A percentile compares a stretch with the other conserved stretches of the same genome.
These are phyloP conservation scores for Neonectria coccinea DNA, from an alignment of 2,329 filamentous ascomycete species.

Conservation along the genomic window DNA sequence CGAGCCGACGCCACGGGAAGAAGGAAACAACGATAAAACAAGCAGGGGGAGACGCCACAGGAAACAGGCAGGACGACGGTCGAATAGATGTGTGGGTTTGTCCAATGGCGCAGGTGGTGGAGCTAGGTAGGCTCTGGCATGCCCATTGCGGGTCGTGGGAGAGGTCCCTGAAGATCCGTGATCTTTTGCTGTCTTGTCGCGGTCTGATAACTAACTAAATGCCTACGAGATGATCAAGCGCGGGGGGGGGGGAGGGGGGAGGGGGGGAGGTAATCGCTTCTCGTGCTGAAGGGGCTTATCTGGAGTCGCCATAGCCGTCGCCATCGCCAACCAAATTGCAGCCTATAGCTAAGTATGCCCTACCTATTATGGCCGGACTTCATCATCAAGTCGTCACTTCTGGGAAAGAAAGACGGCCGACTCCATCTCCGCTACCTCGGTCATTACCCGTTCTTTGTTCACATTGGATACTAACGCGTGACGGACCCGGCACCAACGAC, in stretches of 20 bases:
- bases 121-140: conserved; percentile 37
- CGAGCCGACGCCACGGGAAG: conserved; percentile 42
- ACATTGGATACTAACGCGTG: conserved; percentile 5
- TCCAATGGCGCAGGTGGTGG: conserved; percentile 15
- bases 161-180: conserved; percentile 42
- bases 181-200: conserved; percentile 39
- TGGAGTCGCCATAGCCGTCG: neutral
- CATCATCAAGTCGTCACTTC: conserved; percentile 9
- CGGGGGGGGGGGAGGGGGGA: neutral
- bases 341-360: neutral
- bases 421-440: conserved; percentile 22
- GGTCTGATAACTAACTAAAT: conserved; percentile 26
- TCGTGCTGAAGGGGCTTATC: neutral
- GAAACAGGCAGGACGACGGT: conserved; percentile 36
- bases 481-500: conserved; percentile 3
- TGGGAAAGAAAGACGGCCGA: conserved; percentile 1
- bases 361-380: neutral
- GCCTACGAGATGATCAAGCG: conserved; percentile 3
- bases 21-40: conserved; percentile 40
- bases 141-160: conserved; percentile 38
- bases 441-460: conserved; percentile 19
- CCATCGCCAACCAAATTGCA: neutral
- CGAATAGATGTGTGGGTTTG: conserved; percentile 5
- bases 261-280: neutral
- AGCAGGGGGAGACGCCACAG: conserved; percentile 16